Conservation (phyloP, 2,329 filamentous ascomycete genomes). For the Cladosporium sp. region DNA sequence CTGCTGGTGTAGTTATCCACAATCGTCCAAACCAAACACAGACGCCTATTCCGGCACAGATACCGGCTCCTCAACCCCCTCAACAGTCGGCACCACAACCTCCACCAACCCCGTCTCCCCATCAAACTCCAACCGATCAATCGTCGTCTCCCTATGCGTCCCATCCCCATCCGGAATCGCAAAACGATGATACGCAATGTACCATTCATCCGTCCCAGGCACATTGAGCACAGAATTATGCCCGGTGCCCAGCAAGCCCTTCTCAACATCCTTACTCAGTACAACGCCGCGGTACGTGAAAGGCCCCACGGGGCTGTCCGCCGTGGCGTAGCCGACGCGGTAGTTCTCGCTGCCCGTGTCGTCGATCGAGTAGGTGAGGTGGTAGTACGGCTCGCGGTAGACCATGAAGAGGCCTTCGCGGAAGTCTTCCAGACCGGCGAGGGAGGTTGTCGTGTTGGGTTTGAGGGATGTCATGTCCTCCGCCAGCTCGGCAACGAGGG, state of each 20-base stretch:
- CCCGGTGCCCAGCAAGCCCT: conserved; percentile 45
- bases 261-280: conserved; percentile 38
- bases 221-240: conserved; percentile 46
- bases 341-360: conserved; percentile 46
- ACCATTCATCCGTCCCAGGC: conserved; percentile 47
- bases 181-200: conserved; percentile 49
- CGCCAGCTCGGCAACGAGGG: conserved; percentile 40
- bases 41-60: neutral
- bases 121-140: conserved; percentile 41
- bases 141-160: conserved; percentile 41
- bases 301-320: conserved; percentile 36
- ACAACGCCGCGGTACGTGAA: conserved; percentile 46
- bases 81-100: conserved; percentile 36
- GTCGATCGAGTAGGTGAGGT: conserved; percentile 48
- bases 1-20: neutral
- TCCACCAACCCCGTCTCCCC: conserved; percentile 34
- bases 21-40: neutral
- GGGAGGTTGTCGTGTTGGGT: conserved; percentile 29
- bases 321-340: conserved; percentile 46
- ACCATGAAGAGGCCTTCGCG: conserved; percentile 43
- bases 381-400: conserved; percentile 44
- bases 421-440: conserved; percentile 41
- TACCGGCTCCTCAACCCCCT: conserved; percentile 17
- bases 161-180: conserved; percentile 44
- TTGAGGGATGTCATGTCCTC: conserved; percentile 47